Percentiles rank a stretch among this genome's conserved stretches.
These are phyloP conservation scores for Toxoplasma gondii DNA, from an alignment of 169 alveolate species.

Conservation along the genomic window DNA sequence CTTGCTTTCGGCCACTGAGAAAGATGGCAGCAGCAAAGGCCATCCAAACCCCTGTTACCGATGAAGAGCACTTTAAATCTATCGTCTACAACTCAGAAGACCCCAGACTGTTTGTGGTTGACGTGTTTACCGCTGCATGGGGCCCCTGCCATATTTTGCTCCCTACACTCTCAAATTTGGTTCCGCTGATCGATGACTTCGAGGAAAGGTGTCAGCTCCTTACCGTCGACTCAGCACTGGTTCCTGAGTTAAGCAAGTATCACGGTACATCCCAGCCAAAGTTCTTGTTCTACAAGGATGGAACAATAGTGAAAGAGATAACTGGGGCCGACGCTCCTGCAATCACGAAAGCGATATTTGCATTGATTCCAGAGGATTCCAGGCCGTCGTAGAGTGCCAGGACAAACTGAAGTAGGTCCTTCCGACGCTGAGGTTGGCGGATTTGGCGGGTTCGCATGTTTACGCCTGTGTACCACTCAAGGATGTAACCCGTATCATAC, in stretches of 20 bases:
- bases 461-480: too few relatives aligned
- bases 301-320: constrained; percentile 21
- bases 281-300: constrained; percentile 44
- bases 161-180: not conserved
- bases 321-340: constrained; percentile 48
- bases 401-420: too few relatives aligned
- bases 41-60: not conserved
- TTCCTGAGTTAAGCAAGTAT: constrained; percentile 11
- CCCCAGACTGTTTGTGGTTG: constrained; percentile 46
- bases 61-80: constrained; percentile 39
- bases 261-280: constrained; percentile 13
- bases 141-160: constrained; percentile 39
- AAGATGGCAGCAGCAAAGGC: not conserved
- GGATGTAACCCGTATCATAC: too few relatives aligned
- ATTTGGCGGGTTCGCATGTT: too few relatives aligned
- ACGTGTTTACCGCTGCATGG: constrained; percentile 7
- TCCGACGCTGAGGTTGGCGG: too few relatives aligned
- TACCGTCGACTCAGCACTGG: constrained; percentile 30
- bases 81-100: not conserved
- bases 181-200: constrained; percentile 17
- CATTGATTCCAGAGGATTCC: not conserved
- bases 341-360: not conserved
- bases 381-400: not conserved
- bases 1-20: too few relatives aligned
- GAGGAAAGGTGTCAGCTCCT: constrained; percentile 28